Conservation (phyloP, 768 basidiomycete species). For the Panaeolus papilionaceus region DNA sequence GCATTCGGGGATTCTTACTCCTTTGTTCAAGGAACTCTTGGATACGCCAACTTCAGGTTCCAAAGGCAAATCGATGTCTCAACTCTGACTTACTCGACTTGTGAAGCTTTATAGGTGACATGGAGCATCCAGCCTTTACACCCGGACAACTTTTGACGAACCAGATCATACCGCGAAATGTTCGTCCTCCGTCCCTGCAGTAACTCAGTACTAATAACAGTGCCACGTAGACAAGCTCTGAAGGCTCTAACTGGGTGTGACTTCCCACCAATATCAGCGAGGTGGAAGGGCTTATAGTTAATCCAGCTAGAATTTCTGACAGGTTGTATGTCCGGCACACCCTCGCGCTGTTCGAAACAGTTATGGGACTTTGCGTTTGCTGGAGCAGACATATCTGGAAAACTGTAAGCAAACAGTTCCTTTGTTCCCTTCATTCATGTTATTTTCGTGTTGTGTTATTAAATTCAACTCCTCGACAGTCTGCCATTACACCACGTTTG, state of each 20-base stretch:
- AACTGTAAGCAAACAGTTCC: conserved; percentile 34
- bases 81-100: neutral
- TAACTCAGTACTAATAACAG: neutral
- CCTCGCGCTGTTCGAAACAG: conserved; percentile 48
- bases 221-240: conserved; percentile 53
- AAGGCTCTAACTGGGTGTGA: conserved; percentile 58
- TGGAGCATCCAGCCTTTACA: conserved; percentile 46
- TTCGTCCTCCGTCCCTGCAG: conserved; percentile 25
- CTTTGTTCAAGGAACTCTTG: conserved; percentile 56
- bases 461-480: conserved; percentile 29
- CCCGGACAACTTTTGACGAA: conserved; percentile 46
- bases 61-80: conserved; percentile 6
- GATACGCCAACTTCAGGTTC: conserved; percentile 57
- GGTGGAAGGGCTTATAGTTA: no score
- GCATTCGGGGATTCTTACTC: conserved; percentile 65
- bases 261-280: neutral
- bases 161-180: conserved; percentile 53
- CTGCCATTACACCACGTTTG: conserved; percentile 55
- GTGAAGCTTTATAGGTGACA: conserved; percentile 57
- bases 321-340: conserved; percentile 52
- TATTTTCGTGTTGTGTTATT: neutral
- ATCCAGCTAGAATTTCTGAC: conserved; percentile 57
- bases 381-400: conserved; percentile 51
- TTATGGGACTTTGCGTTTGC: conserved; percentile 65
- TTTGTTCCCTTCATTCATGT: conserved; percentile 3